phyloP scores from a whole-genome alignment of 2,329 filamentous ascomycete genomes.

The Chaetomiaceae sp. region DNA sequence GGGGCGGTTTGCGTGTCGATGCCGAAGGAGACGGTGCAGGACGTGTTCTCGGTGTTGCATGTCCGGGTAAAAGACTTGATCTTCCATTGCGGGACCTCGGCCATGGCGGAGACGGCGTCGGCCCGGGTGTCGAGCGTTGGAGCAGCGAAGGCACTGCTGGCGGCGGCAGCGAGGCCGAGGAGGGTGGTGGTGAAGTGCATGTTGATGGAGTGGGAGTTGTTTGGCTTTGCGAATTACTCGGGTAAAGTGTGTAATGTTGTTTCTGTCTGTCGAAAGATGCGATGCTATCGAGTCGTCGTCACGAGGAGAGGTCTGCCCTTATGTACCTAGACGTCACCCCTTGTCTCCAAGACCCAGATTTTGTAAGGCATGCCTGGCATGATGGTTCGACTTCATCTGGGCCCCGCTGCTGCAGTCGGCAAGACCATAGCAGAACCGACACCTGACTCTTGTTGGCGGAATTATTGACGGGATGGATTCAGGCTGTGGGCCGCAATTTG shows the following conservation, averaged over 20 bases:
- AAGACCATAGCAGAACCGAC: neutral
- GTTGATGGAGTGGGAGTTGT: neutral
- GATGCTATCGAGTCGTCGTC: too few species aligned
- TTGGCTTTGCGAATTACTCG: neutral
- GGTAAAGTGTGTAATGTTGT: neutral
- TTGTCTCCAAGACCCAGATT: too few species aligned
- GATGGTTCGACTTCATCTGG: neutral
- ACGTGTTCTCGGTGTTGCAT: slow-evolving; percentile 37
- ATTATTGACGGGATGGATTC: neutral
- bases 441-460: neutral
- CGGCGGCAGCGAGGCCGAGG: slow-evolving; percentile 18
- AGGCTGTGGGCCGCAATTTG: neutral
- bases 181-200: slow-evolving; percentile 21
- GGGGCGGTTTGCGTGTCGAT: slow-evolving; percentile 34
- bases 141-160: slow-evolving; percentile 14
- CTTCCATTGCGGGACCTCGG: slow-evolving; percentile 33
- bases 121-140: slow-evolving; percentile 10
- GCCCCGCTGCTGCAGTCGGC: neutral
- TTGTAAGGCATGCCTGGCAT: too few species aligned
- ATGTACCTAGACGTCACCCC: neutral
- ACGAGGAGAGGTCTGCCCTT: neutral
- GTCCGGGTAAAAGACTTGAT: slow-evolving; percentile 36
- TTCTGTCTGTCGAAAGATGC: too few species aligned
- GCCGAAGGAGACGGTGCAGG: slow-evolving; percentile 39
- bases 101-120: slow-evolving; percentile 20